A percentile compares a stretch with the other conserved stretches of the same genome.
Evolutionary conservation across 2,329 filamentous ascomycete genomes (phyloP).

Genomic region (Pseudogymnoascus sp.): DNA sequence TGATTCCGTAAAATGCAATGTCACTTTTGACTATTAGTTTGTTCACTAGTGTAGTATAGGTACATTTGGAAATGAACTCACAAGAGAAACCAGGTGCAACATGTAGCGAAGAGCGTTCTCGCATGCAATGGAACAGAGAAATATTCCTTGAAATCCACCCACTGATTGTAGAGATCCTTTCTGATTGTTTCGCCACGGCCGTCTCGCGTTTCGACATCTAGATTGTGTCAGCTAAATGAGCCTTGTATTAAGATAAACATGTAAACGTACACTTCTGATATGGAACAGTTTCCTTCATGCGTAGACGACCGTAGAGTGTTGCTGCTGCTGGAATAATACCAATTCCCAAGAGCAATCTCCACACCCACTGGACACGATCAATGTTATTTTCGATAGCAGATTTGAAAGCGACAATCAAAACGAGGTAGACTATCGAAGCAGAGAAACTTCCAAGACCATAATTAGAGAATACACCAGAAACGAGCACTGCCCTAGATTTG

Average conservation of each 20-base stretch:
- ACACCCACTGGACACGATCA: conserved; percentile 1
- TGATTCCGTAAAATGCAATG: conserved; percentile 58
- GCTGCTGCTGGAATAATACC: conserved; percentile 1
- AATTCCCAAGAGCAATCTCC: conserved; percentile 7
- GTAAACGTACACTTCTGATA: conserved; percentile 8
- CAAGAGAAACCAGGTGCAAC: conserved; percentile 75
- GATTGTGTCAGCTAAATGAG: neutral
- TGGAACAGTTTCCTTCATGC: conserved; percentile 9
- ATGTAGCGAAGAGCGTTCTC: conserved; percentile 65
- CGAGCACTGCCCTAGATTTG: conserved; percentile 24
- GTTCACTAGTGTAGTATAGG: too few species aligned
- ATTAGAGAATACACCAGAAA: conserved; percentile 3
- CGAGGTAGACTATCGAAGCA: conserved; percentile 6
- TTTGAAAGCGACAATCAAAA: conserved; percentile 9
- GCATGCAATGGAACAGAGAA: conserved; percentile 35
- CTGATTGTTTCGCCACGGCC: neutral
- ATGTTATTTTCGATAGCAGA: neutral
- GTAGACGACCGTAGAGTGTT: conserved; percentile 3
- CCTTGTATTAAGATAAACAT: neutral
- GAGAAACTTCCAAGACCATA: neutral
- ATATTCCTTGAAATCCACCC: conserved; percentile 49
- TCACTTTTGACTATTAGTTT: conserved; percentile 25
- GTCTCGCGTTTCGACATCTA: neutral
- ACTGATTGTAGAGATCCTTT: conserved; percentile 35
- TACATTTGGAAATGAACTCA: neutral